Evolutionary conservation across 2,329 filamentous ascomycete species (phyloP), one percentile per base, ranked within the genome.

Genomic region (Penicillium oxalicum): DNA sequence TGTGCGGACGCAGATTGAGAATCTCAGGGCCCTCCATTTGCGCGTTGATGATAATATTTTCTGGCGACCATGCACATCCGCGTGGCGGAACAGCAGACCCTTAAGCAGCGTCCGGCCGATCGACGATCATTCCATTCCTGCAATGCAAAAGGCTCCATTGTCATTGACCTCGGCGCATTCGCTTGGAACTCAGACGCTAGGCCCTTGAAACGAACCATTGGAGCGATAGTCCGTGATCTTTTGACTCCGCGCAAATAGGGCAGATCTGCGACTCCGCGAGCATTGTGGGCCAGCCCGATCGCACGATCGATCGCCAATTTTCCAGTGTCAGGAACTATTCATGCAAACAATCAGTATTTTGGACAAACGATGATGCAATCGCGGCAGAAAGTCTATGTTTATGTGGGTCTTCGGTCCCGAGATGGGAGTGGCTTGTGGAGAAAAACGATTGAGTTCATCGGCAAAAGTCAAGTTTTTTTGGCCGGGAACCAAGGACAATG

Each of bases 241-340:
- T 56, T 45, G n/a, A 46, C 26, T 26, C 27, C 8, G 11, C 18
- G 9, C 34, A 41, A 6, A 18, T 9, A 34, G 37, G 24, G 36
- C 24, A 28, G 47, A 51, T 53, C 47, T n/a, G 49, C 55, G 33
- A 11, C 35, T 33, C 24, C 18, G 42, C 37, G 50, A 52, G 40
- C 8, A 47, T 51, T 41, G 34, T 5, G 26, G 25, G 9, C 4
- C 12, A 4, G 32, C 9, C 24, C 44, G 44, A 56, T 52, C 37
- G 41, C 25, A 13, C 34, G 51, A 54, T 57, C 55, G 53, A 57
- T 57, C 49, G 42, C 36, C 53, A 50, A 56, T 58, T 18, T 52
- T 39, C 36, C 43, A 48, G 48, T 46, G 29, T 47, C 48, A 46
- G 18, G 35, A 42, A 32, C 29, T 35, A 11, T 11, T 7, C 27